A percentile compares a stretch with the other conserved stretches of the same genome.
phyloP scores from a whole-genome alignment of 495 filamentous ascomycete species.

The Aeminium ludgeri region DNA sequence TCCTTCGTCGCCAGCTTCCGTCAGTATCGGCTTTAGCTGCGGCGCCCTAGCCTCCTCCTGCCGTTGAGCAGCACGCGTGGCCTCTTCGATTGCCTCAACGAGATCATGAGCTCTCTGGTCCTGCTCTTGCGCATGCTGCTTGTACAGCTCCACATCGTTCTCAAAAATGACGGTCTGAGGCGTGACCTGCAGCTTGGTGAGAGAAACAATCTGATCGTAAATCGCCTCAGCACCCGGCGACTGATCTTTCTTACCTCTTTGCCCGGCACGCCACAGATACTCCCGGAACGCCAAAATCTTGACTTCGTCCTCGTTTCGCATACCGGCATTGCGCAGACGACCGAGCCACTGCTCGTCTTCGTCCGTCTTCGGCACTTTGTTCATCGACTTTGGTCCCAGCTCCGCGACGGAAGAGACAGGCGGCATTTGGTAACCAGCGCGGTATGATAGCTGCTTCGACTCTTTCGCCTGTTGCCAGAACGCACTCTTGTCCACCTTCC shows the following conservation, averaged over 20 bases:
- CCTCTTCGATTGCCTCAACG: slow-evolving; percentile 78
- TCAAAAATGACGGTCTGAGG: slow-evolving; percentile 89
- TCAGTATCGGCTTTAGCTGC: too few species aligned
- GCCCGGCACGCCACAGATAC: slow-evolving; percentile 76
- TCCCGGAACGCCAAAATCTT: slow-evolving; percentile 76
- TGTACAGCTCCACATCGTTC: slow-evolving; percentile 34
- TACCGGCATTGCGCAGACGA: slow-evolving; percentile 65
- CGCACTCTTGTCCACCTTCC: slow-evolving; percentile 54
- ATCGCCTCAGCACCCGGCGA: slow-evolving; percentile 24
- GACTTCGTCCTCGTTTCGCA: slow-evolving; percentile 69
- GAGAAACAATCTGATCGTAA: slow-evolving; percentile 50
- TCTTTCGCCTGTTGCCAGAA: slow-evolving; percentile 64
- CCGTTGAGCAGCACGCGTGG: slow-evolving; percentile 32
- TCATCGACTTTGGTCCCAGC: slow-evolving; percentile 29
- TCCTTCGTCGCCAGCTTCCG: too few species aligned
- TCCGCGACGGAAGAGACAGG: slow-evolving; percentile 32
- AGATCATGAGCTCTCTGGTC: slow-evolving; percentile 29
- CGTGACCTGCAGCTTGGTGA: slow-evolving; percentile 55
- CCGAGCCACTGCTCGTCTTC: slow-evolving; percentile 93
- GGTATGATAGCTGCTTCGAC: slow-evolving; percentile 11
- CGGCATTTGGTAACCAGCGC: slow-evolving; percentile 16
- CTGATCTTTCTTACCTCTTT: slow-evolving; percentile 46
- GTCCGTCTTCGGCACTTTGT: slow-evolving; percentile 54
- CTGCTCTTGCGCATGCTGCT: slow-evolving; percentile 8
- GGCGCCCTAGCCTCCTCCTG: not conserved